Conservation (phyloP, 805 yeast species). For the Wickerhamomyces canadensis region DNA sequence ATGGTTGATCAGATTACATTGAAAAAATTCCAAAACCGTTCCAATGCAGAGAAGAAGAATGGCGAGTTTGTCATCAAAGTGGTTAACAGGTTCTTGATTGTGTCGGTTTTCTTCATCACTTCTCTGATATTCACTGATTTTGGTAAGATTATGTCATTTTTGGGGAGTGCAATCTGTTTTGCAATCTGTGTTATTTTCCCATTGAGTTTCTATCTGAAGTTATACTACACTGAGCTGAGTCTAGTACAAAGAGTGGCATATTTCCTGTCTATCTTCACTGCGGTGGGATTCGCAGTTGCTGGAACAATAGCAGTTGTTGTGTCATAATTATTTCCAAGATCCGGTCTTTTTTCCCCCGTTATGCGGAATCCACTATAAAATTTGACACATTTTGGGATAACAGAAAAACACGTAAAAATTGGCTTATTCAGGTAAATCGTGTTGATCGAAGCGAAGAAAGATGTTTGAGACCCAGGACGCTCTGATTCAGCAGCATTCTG, state of each 20-base stretch:
- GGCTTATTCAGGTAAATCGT: too few relatives aligned
- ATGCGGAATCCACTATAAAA: too few relatives aligned
- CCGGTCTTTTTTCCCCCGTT: too few relatives aligned
- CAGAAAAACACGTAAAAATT: neutral
- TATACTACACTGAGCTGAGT: slow-evolving; percentile 35
- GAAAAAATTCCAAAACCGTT: neutral
- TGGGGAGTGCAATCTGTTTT: slow-evolving; percentile 72
- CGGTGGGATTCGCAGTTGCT: slow-evolving; percentile 11
- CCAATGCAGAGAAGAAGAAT: neutral
- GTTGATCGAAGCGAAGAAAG: too few relatives aligned
- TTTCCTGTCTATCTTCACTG: slow-evolving; percentile 4
- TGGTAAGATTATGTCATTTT: slow-evolving; percentile 65
- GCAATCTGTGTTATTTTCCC: slow-evolving; percentile 71
- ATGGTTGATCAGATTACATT: slow-evolving; percentile 41
- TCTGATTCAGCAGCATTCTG: slow-evolving; percentile 18
- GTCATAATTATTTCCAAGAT: slow-evolving; percentile 10
- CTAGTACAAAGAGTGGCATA: slow-evolving; percentile 18
- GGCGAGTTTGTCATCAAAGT: slow-evolving; percentile 1
- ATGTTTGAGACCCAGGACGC: slow-evolving; percentile 18
- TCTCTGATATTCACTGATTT: slow-evolving; percentile 63
- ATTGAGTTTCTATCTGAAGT: slow-evolving; percentile 51
- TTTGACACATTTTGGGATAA: too few relatives aligned
- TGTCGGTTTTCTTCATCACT: slow-evolving; percentile 37
- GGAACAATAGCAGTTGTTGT: slow-evolving; percentile 24
- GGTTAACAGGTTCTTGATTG: slow-evolving; percentile 15